Evolutionary conservation across 1,139 yeast species (phyloP).

Genomic region (Tardiomyces blankii): DNA sequence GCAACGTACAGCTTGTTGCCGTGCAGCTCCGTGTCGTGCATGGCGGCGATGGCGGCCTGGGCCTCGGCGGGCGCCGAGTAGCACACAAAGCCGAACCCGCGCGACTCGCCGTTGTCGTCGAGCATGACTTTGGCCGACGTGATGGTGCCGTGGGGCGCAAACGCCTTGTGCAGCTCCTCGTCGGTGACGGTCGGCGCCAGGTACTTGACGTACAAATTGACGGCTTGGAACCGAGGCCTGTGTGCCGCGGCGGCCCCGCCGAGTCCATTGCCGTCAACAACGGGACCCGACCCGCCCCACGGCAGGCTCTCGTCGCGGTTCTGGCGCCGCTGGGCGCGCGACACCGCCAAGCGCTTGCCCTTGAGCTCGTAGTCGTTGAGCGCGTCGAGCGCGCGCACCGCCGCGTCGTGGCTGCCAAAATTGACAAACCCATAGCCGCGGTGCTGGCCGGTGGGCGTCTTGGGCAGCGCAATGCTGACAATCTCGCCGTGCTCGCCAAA

Average conservation of each 20-base stretch:
- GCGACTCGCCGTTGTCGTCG: conserved; percentile 76
- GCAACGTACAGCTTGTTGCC: conserved; percentile 91
- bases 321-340: conserved; percentile 89
- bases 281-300: conserved; percentile 36
- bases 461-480: conserved; percentile 49
- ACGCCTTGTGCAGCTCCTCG: conserved; percentile 69
- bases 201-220: conserved; percentile 82
- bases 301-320: conserved; percentile 83
- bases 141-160: conserved; percentile 75
- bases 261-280: background rate
- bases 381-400: conserved; percentile 70
- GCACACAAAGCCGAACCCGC: conserved; percentile 93
- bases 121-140: conserved; percentile 88
- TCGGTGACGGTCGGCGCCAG: conserved; percentile 76
- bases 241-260: background rate
- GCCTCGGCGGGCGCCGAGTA: conserved; percentile 90
- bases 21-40: conserved; percentile 79
- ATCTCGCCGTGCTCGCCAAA: conserved; percentile 57
- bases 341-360: conserved; percentile 70
- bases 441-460: conserved; percentile 56
- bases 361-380: conserved; percentile 66
- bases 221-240: conserved; percentile 55
- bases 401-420: conserved; percentile 67
- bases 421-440: conserved; percentile 89
- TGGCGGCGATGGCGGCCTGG: conserved; percentile 79